Conservation (phyloP, 1,284 basidiomycete species). For the Leccinum ponderosum region DNA sequence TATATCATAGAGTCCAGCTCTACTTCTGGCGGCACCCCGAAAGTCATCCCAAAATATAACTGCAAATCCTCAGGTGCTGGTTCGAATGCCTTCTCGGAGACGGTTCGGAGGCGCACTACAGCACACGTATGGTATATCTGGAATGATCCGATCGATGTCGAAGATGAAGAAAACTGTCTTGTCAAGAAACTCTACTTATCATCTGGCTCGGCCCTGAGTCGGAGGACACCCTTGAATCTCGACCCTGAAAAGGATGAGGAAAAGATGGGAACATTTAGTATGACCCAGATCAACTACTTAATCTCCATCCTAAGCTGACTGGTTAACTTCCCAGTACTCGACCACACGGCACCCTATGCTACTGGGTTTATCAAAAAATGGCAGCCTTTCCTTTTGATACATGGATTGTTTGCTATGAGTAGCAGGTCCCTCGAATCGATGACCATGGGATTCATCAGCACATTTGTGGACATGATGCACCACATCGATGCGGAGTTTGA, state of each 20-base stretch:
- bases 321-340: not conserved
- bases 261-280: not conserved
- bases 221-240: not conserved
- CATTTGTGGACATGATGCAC: not conserved
- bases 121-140: not conserved
- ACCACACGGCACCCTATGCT: not conserved
- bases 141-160: not conserved
- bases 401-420: not conserved
- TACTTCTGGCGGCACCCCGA: not conserved
- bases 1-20: not conserved
- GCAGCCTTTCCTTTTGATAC: not conserved
- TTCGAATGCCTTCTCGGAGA: not conserved
- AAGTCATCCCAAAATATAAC: not conserved
- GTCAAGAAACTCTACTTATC: not conserved
- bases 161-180: not conserved
- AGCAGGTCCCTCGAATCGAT: not conserved
- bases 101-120: not conserved
- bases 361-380: not conserved
- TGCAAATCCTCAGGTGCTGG: not conserved
- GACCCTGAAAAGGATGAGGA: not conserved
- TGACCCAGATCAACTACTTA: no score
- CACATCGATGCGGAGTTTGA: slow-evolving; percentile 9
- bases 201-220: not conserved
- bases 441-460: not conserved
- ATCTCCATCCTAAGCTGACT: slow-evolving; percentile 2